These are phyloP conservation scores for Scleromitrula shiraiana DNA, from an alignment of 2,329 filamentous ascomycete species.

Conservation along the genomic window DNA sequence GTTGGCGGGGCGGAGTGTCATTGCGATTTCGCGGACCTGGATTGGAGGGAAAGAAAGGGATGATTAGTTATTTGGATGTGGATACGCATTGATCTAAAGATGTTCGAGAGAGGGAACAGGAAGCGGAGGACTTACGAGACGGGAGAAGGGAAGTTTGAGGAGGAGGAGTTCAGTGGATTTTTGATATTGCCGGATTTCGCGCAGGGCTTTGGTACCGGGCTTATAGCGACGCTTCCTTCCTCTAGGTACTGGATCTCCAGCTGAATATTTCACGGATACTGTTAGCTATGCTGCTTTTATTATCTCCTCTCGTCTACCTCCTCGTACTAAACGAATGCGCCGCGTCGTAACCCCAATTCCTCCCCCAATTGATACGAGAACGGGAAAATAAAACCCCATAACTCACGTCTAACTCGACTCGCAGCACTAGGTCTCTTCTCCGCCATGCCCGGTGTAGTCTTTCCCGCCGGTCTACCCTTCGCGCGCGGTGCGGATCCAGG, in stretches of 20 bases:
- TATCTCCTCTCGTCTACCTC: too few relatives aligned
- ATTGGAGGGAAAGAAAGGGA: background rate
- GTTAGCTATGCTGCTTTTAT: too few relatives aligned
- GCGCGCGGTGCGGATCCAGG: background rate
- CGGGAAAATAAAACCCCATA: background rate
- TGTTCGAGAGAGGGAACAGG: too few relatives aligned
- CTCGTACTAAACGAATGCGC: too few relatives aligned
- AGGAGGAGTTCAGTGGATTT: constrained; percentile 82
- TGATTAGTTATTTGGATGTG: background rate
- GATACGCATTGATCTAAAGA: too few relatives aligned
- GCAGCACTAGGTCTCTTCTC: background rate
- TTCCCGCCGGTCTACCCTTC: background rate
- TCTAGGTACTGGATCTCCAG: constrained; percentile 64
- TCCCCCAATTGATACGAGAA: too few relatives aligned
- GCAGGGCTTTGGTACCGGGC: constrained; percentile 77
- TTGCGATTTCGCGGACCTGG: constrained; percentile 64
- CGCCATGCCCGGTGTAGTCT: background rate
- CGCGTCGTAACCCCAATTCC: too few relatives aligned
- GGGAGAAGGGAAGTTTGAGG: constrained; percentile 70
- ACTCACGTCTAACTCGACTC: constrained; percentile 9
- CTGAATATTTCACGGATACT: constrained; percentile 33
- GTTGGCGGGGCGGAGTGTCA: constrained; percentile 52
- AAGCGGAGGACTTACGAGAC: constrained; percentile 47
- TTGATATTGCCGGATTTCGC: constrained; percentile 88
- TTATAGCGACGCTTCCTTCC: constrained; percentile 56